A percentile compares a stretch with the other conserved stretches of the same genome.
Evolutionary conservation across 108 stramenopile genomes (phyloP).

Genomic region (Chaetoceros tenuissimus): DNA sequence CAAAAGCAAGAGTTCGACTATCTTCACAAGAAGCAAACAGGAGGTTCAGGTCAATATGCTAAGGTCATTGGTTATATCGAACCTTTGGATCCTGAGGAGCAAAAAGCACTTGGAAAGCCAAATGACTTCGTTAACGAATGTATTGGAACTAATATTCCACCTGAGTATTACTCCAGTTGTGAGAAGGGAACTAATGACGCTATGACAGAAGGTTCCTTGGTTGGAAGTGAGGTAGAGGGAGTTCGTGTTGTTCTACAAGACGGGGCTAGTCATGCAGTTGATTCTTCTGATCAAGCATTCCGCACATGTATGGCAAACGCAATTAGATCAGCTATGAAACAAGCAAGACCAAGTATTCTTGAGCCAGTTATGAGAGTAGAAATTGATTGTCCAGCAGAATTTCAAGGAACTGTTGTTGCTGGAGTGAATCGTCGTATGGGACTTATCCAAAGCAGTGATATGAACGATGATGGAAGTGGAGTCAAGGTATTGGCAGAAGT

Average conservation of each 20-base stretch:
- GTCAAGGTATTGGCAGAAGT: slow-evolving; percentile 85
- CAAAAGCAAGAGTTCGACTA: slow-evolving; percentile 81
- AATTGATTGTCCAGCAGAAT: slow-evolving; percentile 89
- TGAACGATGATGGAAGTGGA: slow-evolving; percentile 90
- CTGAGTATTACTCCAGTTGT: slow-evolving; percentile 93
- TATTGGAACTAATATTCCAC: slow-evolving; percentile 95
- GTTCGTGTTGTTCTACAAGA: slow-evolving; percentile 89
- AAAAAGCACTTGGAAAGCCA: slow-evolving; percentile 53
- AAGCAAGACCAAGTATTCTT: slow-evolving; percentile 75
- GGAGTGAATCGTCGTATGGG: slow-evolving; percentile 93
- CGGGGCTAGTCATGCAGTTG: slow-evolving; percentile 94
- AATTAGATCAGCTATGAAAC: slow-evolving; percentile 84
- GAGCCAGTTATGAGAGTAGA: slow-evolving; percentile 97
- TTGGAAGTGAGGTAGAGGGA: slow-evolving; percentile 90
- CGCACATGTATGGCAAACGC: slow-evolving; percentile 90
- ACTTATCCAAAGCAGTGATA: slow-evolving; percentile 82
- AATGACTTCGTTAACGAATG: slow-evolving; percentile 88
- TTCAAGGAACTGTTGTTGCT: slow-evolving; percentile 94
- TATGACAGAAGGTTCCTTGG: slow-evolving; percentile 82
- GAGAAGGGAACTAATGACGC: slow-evolving; percentile 94
- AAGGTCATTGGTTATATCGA: slow-evolving; percentile 95
- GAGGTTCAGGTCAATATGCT: slow-evolving; percentile 97
- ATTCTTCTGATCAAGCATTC: slow-evolving; percentile 98
- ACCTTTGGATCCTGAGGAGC: slow-evolving; percentile 82
- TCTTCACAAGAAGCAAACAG: slow-evolving; percentile 99